Evolutionary conservation across 1,284 basidiomycete genomes (phyloP).

Genomic region (Hemileia vastatrix): DNA sequence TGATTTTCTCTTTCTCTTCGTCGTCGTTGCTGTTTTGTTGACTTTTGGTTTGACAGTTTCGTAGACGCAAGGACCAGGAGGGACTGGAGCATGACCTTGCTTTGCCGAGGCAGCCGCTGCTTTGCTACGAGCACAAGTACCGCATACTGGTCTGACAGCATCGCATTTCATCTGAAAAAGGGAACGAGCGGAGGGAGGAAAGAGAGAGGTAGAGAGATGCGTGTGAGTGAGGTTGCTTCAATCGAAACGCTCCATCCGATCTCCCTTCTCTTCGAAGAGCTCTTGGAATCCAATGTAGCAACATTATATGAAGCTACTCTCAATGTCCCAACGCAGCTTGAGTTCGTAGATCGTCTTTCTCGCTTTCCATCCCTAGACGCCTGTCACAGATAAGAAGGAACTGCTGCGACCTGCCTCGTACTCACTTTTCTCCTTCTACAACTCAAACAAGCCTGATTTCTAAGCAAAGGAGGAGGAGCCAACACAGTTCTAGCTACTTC

Average conservation of each 20-base stretch:
- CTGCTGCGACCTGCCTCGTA: too few relatives aligned
- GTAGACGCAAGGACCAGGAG: conserved; percentile 24
- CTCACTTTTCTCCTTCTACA: too few relatives aligned
- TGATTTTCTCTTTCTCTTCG: neutral
- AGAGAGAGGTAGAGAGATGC: neutral
- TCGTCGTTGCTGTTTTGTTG: neutral
- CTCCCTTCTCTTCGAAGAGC: neutral
- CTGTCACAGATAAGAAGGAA: too few relatives aligned
- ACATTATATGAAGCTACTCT: too few relatives aligned
- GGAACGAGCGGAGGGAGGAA: neutral
- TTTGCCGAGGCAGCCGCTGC: conserved; percentile 21
- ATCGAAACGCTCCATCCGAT: neutral
- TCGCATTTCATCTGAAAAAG: conserved; percentile 18
- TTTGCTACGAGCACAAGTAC: conserved; percentile 16
- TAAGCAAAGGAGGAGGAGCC: too few relatives aligned
- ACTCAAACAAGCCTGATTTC: too few relatives aligned
- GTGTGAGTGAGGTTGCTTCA: neutral
- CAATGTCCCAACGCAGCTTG: too few relatives aligned
- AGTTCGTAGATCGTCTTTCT: too few relatives aligned
- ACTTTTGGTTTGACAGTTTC: conserved; percentile 7
- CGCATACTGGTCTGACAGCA: conserved; percentile 24
- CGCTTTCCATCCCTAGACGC: too few relatives aligned
- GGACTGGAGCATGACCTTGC: conserved; percentile 17
- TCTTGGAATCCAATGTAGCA: too few relatives aligned
- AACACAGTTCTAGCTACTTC: too few relatives aligned